phyloP scores from a whole-genome alignment of 345 rosid species.

The Brassica nigra region DNA sequence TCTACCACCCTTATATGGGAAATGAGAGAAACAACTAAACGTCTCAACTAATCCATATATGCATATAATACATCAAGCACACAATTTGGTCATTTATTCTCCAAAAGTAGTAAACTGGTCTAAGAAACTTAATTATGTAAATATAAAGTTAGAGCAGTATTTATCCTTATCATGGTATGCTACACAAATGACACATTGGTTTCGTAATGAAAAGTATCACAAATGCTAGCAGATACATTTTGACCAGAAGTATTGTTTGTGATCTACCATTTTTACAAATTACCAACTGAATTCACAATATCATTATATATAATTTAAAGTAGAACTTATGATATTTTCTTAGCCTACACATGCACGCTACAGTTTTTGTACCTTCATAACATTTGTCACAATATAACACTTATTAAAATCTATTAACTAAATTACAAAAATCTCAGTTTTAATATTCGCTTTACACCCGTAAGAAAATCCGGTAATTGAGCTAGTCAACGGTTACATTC shows the following conservation, averaged over 20 bases:
- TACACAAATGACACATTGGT: not conserved
- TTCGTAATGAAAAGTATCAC: not conserved
- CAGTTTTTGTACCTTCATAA: not conserved
- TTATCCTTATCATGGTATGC: not conserved
- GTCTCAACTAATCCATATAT: not conserved
- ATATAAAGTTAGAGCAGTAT: not conserved
- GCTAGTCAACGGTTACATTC: not conserved
- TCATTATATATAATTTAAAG: not conserved
- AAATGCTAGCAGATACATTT: not conserved
- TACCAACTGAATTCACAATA: not conserved
- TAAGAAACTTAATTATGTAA: not conserved
- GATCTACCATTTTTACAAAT: not conserved
- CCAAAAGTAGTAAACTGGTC: not conserved
- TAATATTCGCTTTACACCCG: not conserved
- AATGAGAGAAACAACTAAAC: slow-evolving; percentile 26
- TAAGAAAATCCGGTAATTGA: not conserved
- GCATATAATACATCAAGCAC: not conserved
- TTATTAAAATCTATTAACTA: not conserved
- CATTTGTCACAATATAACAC: not conserved
- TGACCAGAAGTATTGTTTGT: not conserved
- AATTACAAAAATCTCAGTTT: not conserved
- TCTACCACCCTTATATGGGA: slow-evolving; percentile 11
- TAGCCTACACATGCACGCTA: not conserved
- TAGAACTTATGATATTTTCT: not conserved
- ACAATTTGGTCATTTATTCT: not conserved